Base-by-base conservation (phyloP, 345 rosid genomes). In the Tarenaya hassleriana region DNA sequence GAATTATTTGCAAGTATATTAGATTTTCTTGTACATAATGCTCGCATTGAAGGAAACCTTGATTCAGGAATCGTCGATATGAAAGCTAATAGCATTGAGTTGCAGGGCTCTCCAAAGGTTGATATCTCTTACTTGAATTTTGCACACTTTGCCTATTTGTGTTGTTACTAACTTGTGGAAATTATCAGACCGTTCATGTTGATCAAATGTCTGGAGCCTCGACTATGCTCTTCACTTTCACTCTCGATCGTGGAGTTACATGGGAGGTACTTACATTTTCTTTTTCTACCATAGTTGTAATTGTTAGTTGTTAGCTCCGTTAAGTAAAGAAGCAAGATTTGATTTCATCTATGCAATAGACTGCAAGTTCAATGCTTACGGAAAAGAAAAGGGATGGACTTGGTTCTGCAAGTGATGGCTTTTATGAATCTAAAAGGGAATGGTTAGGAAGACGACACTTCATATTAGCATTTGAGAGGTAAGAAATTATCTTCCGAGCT, bases 171-270 rank as follows among this genome's bases (percentile, higher is more conserved):
- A 60, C 27, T 57, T 77, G 56, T 69, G 41, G 7, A 29, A 2
- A 21, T 34, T 55, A 55, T 55, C 80, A 91, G 98, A 91, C 88
- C 20, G 98, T 91, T 48, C 96, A 87, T 76, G 84, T 84, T 29
- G 98, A 91, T 77, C 91, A 76, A 53, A 79, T 83, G 94, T 88
- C 96, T 19, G 96, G 96, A 62, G 98, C 98, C 20, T 70, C 95
- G 24, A 92, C 98, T 31, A 70, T 79, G 71, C 86, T 92, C 48
- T 81, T 81, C 77, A 75, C 98, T 47, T 92, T 88, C 61, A 84
- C 86, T 39, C 73, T 92, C 44, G 95, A 92, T 73, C 96, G 96
- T 64, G 96, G 98, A 62, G 47, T 81, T 67, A 83, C 94, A 3
- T 92, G 96, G 96, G 94, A 79, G 98, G 98, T 88, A 68, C 38